A percentile compares a stretch with the other conserved stretches of the same genome.
phyloP scores from a whole-genome alignment of 768 basidiomycete genomes.

The Boletus huronensis region DNA sequence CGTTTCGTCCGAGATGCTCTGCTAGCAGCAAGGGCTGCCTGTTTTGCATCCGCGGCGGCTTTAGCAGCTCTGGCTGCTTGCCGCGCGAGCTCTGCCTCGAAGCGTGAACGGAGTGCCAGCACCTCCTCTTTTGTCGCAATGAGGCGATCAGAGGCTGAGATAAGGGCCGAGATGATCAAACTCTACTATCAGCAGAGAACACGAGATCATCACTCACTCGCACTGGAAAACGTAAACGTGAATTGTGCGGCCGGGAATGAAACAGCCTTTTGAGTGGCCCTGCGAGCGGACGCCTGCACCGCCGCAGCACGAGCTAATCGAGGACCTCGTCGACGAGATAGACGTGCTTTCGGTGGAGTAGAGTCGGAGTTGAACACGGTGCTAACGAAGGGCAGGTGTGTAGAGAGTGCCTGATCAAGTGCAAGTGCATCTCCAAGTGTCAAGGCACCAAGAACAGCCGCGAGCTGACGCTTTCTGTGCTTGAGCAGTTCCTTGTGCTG shows the following conservation, averaged over 20 bases:
- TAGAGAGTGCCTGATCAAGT: conserved; percentile 73
- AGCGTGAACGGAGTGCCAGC: conserved; percentile 56
- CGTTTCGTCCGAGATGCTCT: conserved; percentile 38
- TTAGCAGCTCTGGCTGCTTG: conserved; percentile 58
- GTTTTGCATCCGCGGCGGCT: conserved; percentile 48
- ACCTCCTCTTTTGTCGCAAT: conserved; percentile 68
- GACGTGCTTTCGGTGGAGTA: conserved; percentile 40
- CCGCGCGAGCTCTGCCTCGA: conserved; percentile 69
- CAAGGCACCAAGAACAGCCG: conserved; percentile 63
- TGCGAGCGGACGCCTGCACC: conserved; percentile 11
- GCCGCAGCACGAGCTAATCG: conserved; percentile 47
- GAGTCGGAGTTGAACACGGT: conserved; percentile 35
- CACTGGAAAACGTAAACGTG: conserved; percentile 56
- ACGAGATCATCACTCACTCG: conserved; percentile 58
- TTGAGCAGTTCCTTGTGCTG: conserved; percentile 74
- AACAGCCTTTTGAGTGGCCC: conserved; percentile 24
- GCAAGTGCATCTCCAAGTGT: conserved; percentile 68
- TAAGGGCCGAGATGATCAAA: conserved; percentile 27
- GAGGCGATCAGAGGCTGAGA: conserved; percentile 69
- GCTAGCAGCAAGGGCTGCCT: conserved; percentile 40
- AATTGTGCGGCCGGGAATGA: conserved; percentile 55
- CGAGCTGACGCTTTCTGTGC: conserved; percentile 65
- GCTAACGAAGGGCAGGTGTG: conserved; percentile 30
- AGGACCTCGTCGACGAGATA: conserved; percentile 52
- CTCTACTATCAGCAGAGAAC: conserved; percentile 19